Conservation (phyloP, 2,329 filamentous ascomycete genomes). For the Geosmithia morbida region DNA sequence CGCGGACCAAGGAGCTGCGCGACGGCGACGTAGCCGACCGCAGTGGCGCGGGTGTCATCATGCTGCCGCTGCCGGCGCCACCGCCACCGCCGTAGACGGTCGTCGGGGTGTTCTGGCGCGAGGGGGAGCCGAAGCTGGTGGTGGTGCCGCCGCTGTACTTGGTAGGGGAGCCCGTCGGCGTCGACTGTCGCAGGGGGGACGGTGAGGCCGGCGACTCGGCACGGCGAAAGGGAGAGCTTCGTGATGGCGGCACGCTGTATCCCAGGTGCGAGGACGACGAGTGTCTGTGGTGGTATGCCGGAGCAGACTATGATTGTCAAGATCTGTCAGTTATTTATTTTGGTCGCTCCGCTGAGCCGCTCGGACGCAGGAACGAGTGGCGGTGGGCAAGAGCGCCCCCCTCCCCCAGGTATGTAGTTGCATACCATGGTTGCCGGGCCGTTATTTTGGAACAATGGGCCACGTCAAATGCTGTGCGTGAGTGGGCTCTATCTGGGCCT, state of each 20-base stretch:
- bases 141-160: conserved; percentile 17
- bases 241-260: conserved; percentile 47
- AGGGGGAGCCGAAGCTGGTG: conserved; percentile 17
- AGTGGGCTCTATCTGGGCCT: not conserved
- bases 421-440: not conserved
- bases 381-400: not conserved
- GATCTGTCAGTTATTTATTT: not conserved
- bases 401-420: conserved; percentile 3
- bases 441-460: not conserved
- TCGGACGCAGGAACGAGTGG: not conserved
- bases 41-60: conserved; percentile 22
- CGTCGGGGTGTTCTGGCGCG: conserved; percentile 23
- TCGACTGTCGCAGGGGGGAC: conserved; percentile 48
- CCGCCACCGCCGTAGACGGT: conserved; percentile 10
- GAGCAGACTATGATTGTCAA: conserved; percentile 26
- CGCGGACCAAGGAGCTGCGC: conserved; percentile 6
- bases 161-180: conserved; percentile 47
- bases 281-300: conserved; percentile 34
- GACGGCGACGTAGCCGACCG: conserved; percentile 11
- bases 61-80: not conserved
- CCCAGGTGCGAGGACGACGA: conserved; percentile 41
- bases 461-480: not conserved
- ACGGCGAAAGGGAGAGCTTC: conserved; percentile 50
- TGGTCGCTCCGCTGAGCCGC: not conserved
- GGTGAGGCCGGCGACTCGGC: conserved; percentile 51